phyloP scores from a whole-genome alignment of 2,329 filamentous ascomycete genomes.

The Cladorrhinum sp. region DNA sequence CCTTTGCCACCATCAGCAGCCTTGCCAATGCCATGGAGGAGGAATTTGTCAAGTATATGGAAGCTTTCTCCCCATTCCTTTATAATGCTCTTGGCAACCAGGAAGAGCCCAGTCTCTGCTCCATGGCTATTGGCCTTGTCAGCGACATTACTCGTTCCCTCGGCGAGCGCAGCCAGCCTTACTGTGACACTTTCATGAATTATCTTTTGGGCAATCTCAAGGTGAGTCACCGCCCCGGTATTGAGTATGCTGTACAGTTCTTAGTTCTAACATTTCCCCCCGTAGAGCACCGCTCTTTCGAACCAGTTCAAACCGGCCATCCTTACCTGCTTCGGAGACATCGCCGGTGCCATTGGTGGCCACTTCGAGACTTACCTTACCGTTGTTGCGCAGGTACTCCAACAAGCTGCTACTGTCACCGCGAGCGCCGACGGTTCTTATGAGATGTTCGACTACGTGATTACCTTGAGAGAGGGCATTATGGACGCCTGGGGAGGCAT shows the following conservation, averaged over 20 bases:
- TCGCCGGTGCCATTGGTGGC: conserved; percentile 88
- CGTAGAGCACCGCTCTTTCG: conserved; percentile 73
- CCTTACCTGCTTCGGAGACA: conserved; percentile 95
- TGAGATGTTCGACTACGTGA: conserved; percentile 96
- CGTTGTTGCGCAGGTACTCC: conserved; percentile 88
- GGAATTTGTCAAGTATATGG: conserved; percentile 97
- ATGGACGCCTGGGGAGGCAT: conserved; percentile 99
- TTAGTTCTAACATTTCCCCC: neutral
- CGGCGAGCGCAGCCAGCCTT: conserved; percentile 86
- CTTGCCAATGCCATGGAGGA: conserved; percentile 88
- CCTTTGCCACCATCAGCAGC: conserved; percentile 90
- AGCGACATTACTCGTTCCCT: conserved; percentile 93
- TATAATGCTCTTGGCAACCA: conserved; percentile 94
- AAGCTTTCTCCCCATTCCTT: conserved; percentile 85
- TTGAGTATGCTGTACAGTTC: conserved; percentile 5
- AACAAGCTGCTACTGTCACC: conserved; percentile 84
- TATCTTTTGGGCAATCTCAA: conserved; percentile 88
- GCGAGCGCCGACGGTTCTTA: conserved; percentile 77
- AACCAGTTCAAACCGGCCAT: conserved; percentile 99
- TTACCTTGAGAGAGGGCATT: conserved; percentile 92
- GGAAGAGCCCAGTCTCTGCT: conserved; percentile 89
- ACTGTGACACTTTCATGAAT: conserved; percentile 98
- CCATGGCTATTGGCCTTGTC: conserved; percentile 95
- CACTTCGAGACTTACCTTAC: conserved; percentile 91
- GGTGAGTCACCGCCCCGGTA: conserved; percentile 45